Conservation (phyloP, 108 stramenopile genomes). For the Nitzschia putrida region DNA sequence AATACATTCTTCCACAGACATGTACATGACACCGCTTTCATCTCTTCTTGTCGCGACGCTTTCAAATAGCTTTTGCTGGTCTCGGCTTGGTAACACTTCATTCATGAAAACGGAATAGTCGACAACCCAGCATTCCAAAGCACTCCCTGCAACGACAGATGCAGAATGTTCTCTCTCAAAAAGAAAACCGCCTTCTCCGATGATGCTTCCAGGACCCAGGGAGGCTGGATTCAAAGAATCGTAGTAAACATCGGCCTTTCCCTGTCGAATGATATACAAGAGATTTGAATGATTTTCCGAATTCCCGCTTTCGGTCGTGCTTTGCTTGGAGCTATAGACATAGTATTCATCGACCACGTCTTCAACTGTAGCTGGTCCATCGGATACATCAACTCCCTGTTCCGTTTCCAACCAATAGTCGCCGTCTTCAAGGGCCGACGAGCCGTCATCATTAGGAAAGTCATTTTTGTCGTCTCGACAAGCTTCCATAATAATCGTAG, state of each 20-base stretch:
- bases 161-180: conserved; percentile 49
- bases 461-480: conserved; percentile 36
- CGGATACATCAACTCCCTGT: background rate
- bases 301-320: background rate
- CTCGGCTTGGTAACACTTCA: conserved; percentile 39
- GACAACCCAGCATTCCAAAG: conserved; percentile 52
- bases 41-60: conserved; percentile 28
- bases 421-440: conserved; percentile 14
- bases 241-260: conserved; percentile 40
- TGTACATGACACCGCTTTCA: conserved; percentile 25
- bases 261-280: conserved; percentile 36
- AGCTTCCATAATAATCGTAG: conserved; percentile 50
- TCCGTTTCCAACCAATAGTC: background rate
- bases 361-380: background rate
- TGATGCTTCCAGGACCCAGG: conserved; percentile 37
- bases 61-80: conserved; percentile 38
- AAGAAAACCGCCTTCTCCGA: conserved; percentile 54
- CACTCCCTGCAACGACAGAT: conserved; percentile 32
- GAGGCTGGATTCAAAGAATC: conserved; percentile 38
- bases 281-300: background rate
- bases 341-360: conserved; percentile 2
- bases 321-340: background rate
- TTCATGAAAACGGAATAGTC: conserved; percentile 41
- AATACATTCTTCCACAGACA: conserved; percentile 63
- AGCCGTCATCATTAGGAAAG: background rate